Evolutionary conservation across 2,329 filamentous ascomycete species (phyloP), one percentile per base, ranked within the genome.

Genomic region (Moelleriella libera): DNA sequence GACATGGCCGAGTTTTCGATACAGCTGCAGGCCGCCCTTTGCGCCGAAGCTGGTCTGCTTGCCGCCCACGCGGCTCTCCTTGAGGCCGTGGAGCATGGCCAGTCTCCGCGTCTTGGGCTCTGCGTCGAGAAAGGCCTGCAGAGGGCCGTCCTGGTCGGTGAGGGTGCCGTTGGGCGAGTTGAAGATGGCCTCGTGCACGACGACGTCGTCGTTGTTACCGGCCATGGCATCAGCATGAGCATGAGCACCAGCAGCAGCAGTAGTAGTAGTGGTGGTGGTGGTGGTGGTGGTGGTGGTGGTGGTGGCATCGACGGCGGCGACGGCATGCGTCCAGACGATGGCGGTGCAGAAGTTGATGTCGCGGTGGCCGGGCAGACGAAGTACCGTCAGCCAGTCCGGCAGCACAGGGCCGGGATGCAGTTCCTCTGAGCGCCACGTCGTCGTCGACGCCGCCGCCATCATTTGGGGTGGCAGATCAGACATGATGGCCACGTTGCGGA

Each of bases 361-460:
- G n/a, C 49, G 47, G 47, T 50, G 49, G 28, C 49, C 49, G 29
- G 49, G 30, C 45, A 50, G 49, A 14, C 47, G 49, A n/a, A 50
- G 42, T 7, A 48, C 41, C 5, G 49, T n/a, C 30, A 50, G 41
- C 49, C 49, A 50, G 39, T 44, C 6, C 8, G 49, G 49, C 5
- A 50, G 47, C 14, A 44, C 6, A 14, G 47, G 41, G 5, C 47
- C 49, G 4, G 47, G 47, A 28, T 50, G 45, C 31, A 48, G n/a
- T 21, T 47, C 45, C 4, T 44, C 5, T 8, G 37, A 12, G 42
- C 47, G 47, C 49, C 49, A 50, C 29, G 45, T 45, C 31, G 44
- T 45, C 2, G 39, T 42, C n/a, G 43, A 41, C n/a, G n/a, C n/a
- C 21, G 21, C 21, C 21, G 21, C 21, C 21, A 21, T 21, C 21